Conservation (phyloP, 495 filamentous ascomycete genomes). For the Tricharina praecox region DNA sequence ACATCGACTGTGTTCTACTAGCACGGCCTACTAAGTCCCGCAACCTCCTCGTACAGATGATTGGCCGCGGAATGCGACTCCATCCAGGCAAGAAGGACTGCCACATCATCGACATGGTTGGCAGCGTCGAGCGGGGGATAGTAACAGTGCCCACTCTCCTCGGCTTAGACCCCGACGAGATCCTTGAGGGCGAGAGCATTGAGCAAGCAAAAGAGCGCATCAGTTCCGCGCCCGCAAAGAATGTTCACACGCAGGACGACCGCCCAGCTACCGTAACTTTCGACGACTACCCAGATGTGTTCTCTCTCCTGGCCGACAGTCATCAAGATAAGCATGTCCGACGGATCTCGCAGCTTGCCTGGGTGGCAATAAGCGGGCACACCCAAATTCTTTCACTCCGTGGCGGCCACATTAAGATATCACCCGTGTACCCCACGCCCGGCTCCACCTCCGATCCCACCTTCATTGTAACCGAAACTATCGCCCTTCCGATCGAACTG, state of each 20-base stretch:
- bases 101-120: slow-evolving; percentile 93
- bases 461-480: slow-evolving; percentile 30
- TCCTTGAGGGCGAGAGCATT: slow-evolving; percentile 35
- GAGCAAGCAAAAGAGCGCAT: background rate
- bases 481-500: slow-evolving; percentile 25
- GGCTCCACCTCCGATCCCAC: background rate
- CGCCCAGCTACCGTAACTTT: slow-evolving; percentile 38
- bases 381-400: background rate
- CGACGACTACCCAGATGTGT: slow-evolving; percentile 75
- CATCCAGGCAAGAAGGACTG: slow-evolving; percentile 69
- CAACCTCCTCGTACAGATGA: slow-evolving; percentile 93
- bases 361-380: slow-evolving; percentile 48
- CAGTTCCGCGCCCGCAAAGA: background rate
- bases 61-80: slow-evolving; percentile 79
- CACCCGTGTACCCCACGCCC: background rate
- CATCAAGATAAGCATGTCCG: slow-evolving; percentile 63
- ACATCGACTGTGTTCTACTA: slow-evolving; percentile 84
- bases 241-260: no score
- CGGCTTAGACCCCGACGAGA: slow-evolving; percentile 70
- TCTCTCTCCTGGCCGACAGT: slow-evolving; percentile 73
- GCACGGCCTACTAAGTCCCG: slow-evolving; percentile 77
- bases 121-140: slow-evolving; percentile 61
- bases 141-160: slow-evolving; percentile 84
- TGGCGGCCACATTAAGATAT: background rate
- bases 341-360: slow-evolving; percentile 50